Percentiles rank a stretch among this genome's conserved stretches.
Evolutionary conservation across 768 basidiomycete genomes (phyloP).

Genomic region (Lactarius sp.): DNA sequence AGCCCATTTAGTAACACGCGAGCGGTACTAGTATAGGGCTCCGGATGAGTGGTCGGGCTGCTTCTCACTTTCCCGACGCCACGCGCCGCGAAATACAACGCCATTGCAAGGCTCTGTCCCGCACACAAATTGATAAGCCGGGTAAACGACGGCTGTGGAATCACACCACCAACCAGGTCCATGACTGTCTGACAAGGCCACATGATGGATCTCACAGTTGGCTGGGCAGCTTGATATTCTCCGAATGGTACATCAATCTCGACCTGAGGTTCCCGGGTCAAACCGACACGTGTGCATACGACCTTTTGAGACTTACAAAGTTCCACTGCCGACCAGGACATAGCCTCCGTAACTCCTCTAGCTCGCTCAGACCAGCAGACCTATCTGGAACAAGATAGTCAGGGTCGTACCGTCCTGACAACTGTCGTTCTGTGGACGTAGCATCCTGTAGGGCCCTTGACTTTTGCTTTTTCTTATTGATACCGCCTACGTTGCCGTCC

Average conservation of each 20-base stretch:
- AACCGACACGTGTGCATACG: slow-evolving; percentile 3
- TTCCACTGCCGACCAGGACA: slow-evolving; percentile 85
- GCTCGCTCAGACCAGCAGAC: slow-evolving; percentile 67
- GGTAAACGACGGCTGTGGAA: background rate
- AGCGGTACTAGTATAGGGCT: slow-evolving; percentile 65
- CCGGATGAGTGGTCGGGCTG: slow-evolving; percentile 34
- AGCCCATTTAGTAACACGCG: slow-evolving; percentile 85
- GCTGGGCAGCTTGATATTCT: slow-evolving; percentile 60
- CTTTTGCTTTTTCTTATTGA: slow-evolving; percentile 41
- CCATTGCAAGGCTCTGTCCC: slow-evolving; percentile 82
- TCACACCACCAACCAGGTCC: slow-evolving; percentile 64
- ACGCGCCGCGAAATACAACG: slow-evolving; percentile 88
- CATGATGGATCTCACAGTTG: slow-evolving; percentile 66
- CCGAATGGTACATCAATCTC: slow-evolving; percentile 82
- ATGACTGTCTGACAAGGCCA: slow-evolving; percentile 76
- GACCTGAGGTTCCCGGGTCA: slow-evolving; percentile 43
- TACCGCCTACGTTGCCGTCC: slow-evolving; percentile 43
- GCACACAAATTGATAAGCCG: background rate
- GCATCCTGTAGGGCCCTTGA: slow-evolving; percentile 23
- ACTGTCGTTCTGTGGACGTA: background rate
- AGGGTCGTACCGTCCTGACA: slow-evolving; percentile 21
- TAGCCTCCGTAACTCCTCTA: slow-evolving; percentile 70
- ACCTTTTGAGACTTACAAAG: slow-evolving; percentile 48
- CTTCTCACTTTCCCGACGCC: slow-evolving; percentile 59
- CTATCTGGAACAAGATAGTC: slow-evolving; percentile 86